These are phyloP conservation scores for Ophiosphaerella korrae DNA, from an alignment of 2,329 filamentous ascomycete species.

Conservation along the genomic window DNA sequence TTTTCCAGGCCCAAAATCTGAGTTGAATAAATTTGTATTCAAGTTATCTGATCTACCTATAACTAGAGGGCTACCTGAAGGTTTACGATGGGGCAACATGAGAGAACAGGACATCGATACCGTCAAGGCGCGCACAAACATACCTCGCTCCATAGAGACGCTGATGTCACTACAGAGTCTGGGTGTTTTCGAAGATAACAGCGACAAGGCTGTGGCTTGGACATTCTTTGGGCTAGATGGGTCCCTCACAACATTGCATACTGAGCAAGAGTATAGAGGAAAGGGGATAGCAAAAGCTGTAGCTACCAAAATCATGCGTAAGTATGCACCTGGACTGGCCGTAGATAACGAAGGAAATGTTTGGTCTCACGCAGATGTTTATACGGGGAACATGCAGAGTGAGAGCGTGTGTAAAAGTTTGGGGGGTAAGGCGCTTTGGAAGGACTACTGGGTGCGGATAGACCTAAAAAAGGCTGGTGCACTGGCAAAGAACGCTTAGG, in stretches of 20 bases:
- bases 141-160: slow-evolving; percentile 60
- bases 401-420: slow-evolving; percentile 66
- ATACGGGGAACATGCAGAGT: slow-evolving; percentile 64
- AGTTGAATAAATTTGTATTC: slow-evolving; percentile 65
- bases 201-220: slow-evolving; percentile 65
- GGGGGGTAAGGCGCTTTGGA: slow-evolving; percentile 62
- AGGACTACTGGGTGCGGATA: slow-evolving; percentile 62
- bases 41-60: slow-evolving; percentile 53
- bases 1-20: slow-evolving; percentile 34
- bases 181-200: slow-evolving; percentile 51
- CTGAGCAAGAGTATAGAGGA: slow-evolving; percentile 64
- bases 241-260: slow-evolving; percentile 65
- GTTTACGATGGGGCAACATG: slow-evolving; percentile 62
- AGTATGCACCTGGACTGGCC: slow-evolving; percentile 42
- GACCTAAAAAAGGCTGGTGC: slow-evolving; percentile 42
- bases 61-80: slow-evolving; percentile 49
- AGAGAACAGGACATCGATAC: slow-evolving; percentile 59
- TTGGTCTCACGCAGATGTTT: slow-evolving; percentile 68
- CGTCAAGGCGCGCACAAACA: slow-evolving; percentile 55
- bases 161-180: slow-evolving; percentile 47
- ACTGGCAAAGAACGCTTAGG: slow-evolving; percentile 13
- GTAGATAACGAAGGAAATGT: slow-evolving; percentile 50
- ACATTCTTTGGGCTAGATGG: slow-evolving; percentile 67
- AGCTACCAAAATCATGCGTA: slow-evolving; percentile 62
- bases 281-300: slow-evolving; percentile 68